Conservation (phyloP, 148 eudicot genomes). For the Arbutus unedo region DNA sequence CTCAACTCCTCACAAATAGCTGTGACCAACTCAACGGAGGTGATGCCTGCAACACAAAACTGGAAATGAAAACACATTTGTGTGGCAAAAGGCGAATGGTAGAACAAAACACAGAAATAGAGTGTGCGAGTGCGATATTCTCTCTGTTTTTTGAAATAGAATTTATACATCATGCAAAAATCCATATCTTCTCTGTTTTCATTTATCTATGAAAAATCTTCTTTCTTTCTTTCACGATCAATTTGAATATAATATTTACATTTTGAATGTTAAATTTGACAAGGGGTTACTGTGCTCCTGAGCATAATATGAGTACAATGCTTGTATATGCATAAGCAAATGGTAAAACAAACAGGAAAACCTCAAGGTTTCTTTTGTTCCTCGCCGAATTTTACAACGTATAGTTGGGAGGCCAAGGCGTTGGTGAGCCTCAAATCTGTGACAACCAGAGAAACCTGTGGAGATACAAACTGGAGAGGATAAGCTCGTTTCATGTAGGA, state of each 20-base stretch:
- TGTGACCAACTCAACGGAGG: constrained; percentile 46
- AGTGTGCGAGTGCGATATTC: neutral
- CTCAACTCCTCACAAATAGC: neutral
- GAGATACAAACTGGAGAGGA: neutral
- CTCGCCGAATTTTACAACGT: constrained; percentile 89
- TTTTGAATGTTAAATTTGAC: too few relatives aligned
- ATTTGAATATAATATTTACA: too few relatives aligned
- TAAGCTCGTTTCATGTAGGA: neutral
- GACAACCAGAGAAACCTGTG: constrained; percentile 96
- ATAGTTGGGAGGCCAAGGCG: constrained; percentile 89
- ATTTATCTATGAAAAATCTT: too few relatives aligned
- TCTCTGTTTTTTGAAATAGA: too few relatives aligned
- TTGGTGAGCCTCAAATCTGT: constrained; percentile 97
- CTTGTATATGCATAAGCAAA: neutral
- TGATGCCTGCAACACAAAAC: constrained; percentile 66
- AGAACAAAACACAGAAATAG: neutral
- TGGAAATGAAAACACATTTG: neutral
- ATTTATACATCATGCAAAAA: too few relatives aligned
- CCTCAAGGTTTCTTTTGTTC: constrained; percentile 96
- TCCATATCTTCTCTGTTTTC: too few relatives aligned
- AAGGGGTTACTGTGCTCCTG: too few relatives aligned
- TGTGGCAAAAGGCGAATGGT: neutral
- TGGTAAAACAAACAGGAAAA: constrained; percentile 11
- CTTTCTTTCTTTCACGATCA: too few relatives aligned
- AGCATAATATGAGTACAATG: too few relatives aligned